These are phyloP conservation scores for Polygonum aviculare DNA, from an alignment of 148 eudicot genomes.

Conservation along the genomic window DNA sequence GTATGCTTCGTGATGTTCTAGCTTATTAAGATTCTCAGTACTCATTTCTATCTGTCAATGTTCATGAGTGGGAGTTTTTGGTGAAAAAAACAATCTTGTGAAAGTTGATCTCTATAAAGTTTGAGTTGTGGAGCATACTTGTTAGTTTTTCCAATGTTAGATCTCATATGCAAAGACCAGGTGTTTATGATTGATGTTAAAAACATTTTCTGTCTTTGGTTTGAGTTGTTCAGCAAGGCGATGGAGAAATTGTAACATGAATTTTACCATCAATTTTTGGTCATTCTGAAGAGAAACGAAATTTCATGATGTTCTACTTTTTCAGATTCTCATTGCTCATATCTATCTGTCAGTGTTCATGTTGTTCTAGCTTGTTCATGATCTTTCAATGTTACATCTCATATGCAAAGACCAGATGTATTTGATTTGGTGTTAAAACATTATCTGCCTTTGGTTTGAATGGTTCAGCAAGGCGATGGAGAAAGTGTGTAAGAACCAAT, in stretches of 20 bases:
- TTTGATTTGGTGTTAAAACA: neutral
- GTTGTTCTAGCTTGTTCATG: too few species aligned
- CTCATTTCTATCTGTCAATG: neutral
- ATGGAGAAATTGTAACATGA: conserved; percentile 89
- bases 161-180: neutral
- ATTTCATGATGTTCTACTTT: too few species aligned
- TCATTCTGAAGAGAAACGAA: too few species aligned
- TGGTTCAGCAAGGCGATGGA: conserved; percentile 85
- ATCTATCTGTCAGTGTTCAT: too few species aligned
- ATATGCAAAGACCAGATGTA: too few species aligned
- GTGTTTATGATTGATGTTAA: too few species aligned
- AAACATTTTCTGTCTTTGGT: neutral
- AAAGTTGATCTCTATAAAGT: too few species aligned
- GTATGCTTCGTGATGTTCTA: neutral
- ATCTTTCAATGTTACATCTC: neutral
- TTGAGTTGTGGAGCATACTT: neutral
- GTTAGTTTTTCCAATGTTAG: neutral
- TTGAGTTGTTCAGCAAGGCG: conserved; percentile 58
- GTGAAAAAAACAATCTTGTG: too few species aligned
- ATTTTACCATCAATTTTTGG: too few species aligned
- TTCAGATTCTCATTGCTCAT: too few species aligned
- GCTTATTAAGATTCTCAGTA: neutral
- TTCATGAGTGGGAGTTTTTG: too few species aligned
- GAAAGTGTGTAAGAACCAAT: conserved; percentile 56
- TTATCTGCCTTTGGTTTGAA: neutral